phyloP scores from a whole-genome alignment of 2,329 filamentous ascomycete species.

The Cryphonectria naterciae region DNA sequence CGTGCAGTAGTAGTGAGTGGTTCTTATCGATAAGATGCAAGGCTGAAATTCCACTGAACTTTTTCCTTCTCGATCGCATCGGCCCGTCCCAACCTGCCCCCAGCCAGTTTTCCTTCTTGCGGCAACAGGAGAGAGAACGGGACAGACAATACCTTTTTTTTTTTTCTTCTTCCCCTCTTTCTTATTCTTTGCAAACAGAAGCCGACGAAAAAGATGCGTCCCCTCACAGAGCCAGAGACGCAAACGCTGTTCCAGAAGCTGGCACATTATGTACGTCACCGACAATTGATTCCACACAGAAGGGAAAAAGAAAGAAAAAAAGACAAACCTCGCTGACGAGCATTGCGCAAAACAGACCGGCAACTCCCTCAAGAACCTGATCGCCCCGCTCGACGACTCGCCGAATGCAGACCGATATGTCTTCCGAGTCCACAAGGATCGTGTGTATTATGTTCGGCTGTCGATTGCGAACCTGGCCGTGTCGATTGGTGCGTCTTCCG shows the following conservation, averaged over 20 bases:
- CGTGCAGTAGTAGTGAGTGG: too few species aligned
- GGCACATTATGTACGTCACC: constrained; percentile 70
- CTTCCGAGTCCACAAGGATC: constrained; percentile 79
- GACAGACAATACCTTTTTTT: background rate
- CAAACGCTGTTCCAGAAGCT: constrained; percentile 89
- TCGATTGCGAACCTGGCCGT: constrained; percentile 91
- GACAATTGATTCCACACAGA: too few species aligned
- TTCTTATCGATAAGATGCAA: constrained; percentile 14
- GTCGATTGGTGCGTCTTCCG: constrained; percentile 71
- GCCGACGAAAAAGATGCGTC: constrained; percentile 69
- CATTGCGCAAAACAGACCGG: constrained; percentile 56
- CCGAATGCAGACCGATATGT: constrained; percentile 77
- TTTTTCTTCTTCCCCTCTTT: too few species aligned
- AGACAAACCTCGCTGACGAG: constrained; percentile 2
- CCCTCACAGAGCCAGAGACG: constrained; percentile 78
- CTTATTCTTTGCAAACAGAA: background rate
- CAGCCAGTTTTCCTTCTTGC: background rate
- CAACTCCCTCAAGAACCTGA: constrained; percentile 81
- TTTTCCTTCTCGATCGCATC: constrained; percentile 13
- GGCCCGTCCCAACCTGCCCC: background rate
- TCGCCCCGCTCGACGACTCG: constrained; percentile 71
- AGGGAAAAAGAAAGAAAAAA: too few species aligned
- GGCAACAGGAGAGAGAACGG: background rate
- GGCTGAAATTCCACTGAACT: constrained; percentile 9
- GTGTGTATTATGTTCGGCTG: constrained; percentile 91